Base-by-base conservation (phyloP, 768 basidiomycete genomes). In the Lactarius evosmus region DNA sequence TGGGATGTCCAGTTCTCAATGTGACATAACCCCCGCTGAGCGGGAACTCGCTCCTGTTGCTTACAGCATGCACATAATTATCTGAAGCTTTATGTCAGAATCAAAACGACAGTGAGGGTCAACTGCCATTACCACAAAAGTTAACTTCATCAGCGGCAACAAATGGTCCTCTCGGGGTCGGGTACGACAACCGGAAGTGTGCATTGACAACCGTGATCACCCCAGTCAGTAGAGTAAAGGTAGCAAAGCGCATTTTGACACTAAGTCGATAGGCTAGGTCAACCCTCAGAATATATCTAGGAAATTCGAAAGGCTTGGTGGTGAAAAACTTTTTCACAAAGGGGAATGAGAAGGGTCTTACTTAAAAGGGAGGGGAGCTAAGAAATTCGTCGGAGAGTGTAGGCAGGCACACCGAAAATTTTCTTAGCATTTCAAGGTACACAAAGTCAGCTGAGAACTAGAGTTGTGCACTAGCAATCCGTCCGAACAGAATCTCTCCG, bases 141-240 rank as follows among this genome's bases (percentile, higher is more conserved):
- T 69, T 75, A 12, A 79, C 77, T 67, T 90, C 88, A 17, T 78
- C 69, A 57, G 80, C 75, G 60, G 85, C 81, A 59, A 80, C 79
- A 72, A 95, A 94, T 0, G 69, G 71, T 1, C 93, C 93, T 53
- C 93, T 80, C 12, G 90, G 86, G 0, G 78, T 67, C 19, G 93
- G 93, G 73, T 83, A 93, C 69, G 87, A 82, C 49, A 94, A 78
- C 68, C 88, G 86, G 76, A 94, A 95, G 74, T 95, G 93, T 8
- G 90, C 91, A 54, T 76, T 77, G 33, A 78, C 85, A 46, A 76
- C 72, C 36, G 80, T 70, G 16, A 77, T 74, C 27, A 82, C 72
- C 36, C 73, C 69, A 36, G 74, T 70, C 30, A 83, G 61, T 61
- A 82, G 36, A 61, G 75, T 46, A 52, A 79, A 53, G 61, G 75